Base-by-base conservation (phyloP, 106 monocot genomes). In the Phalaenopsis equestris region DNA sequence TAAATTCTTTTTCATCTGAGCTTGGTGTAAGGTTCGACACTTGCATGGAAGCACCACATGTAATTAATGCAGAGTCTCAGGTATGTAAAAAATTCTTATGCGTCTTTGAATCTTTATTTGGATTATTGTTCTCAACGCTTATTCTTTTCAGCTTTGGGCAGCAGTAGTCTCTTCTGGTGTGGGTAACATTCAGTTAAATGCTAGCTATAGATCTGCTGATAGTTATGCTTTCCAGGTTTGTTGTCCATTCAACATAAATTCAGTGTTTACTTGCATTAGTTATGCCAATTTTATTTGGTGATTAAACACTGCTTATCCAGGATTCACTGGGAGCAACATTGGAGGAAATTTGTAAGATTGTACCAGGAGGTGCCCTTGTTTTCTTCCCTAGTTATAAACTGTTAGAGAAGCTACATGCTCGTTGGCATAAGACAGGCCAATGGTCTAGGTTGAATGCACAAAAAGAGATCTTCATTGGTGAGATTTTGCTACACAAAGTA, bases 301-400 rank as follows among this genome's bases (percentile, higher is more conserved):
- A 5, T 9, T 55, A 61, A 75, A 56, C 57, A 15, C 46, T 81
- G 17, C 72, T 57, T 84, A 36, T 90, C 72, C 83, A 99, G 99
- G 99, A 99, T 86, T 89, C 86, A 80, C 85, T 99, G 80, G 99
- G 99, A 83, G 65, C 81, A 56, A 83, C 99, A 11, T 80, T 99
- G 30, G 99, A 99, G 76, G 95, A 94, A 84, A 99, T 99, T 52
- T 95, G 89, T 75, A 93, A 91, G 81, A 79, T 89, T 79, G 91
- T 94, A 68, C 99, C 99, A 57, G 90, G 90, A 52, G 99, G 99
- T 58, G 88, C 92, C 78, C 93, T 99, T 76, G 88, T 99, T 58
- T 99, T 99, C 81, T 95, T 99, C 55, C 94, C 99, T 41, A 99
- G 99, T 77, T 99, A 99, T 81, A 99, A 99, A 80, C 79, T 99